phyloP scores from a whole-genome alignment of 2,329 filamentous ascomycete genomes.

The Pseudodiploospora longispora region DNA sequence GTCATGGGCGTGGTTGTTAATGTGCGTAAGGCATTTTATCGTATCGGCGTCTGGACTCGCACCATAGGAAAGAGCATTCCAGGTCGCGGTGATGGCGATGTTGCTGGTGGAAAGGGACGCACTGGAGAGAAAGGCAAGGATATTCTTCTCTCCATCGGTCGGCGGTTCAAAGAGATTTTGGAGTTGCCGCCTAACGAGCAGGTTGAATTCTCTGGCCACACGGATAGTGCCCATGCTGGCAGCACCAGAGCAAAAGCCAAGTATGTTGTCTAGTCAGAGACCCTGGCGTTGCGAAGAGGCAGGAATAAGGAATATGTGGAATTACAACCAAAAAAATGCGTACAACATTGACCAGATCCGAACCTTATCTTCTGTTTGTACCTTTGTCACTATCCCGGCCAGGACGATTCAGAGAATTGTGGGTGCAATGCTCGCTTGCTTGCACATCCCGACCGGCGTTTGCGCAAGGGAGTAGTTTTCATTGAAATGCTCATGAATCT shows the following conservation, averaged over 20 bases:
- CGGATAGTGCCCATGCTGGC: slow-evolving; percentile 83
- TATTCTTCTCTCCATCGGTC: slow-evolving; percentile 75
- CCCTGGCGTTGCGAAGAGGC: slow-evolving; percentile 1
- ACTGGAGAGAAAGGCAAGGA: slow-evolving; percentile 76
- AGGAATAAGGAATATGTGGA: slow-evolving; percentile 11
- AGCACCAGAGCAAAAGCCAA: slow-evolving; percentile 96
- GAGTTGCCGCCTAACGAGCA: slow-evolving; percentile 67
- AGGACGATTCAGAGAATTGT: no score
- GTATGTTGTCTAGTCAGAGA: slow-evolving; percentile 60
- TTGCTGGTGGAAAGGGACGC: slow-evolving; percentile 69
- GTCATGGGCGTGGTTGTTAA: slow-evolving; percentile 99
- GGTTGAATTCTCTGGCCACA: slow-evolving; percentile 95
- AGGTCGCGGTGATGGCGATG: slow-evolving; percentile 63
- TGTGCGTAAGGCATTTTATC: slow-evolving; percentile 96
- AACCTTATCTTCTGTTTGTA: not conserved
- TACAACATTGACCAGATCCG: slow-evolving; percentile 6
- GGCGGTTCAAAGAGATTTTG: slow-evolving; percentile 86
- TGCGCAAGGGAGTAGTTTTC: slow-evolving; percentile 5
- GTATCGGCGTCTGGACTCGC: slow-evolving; percentile 94
- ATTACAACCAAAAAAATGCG: slow-evolving; percentile 11
- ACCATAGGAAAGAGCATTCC: slow-evolving; percentile 81
- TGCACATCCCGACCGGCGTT: slow-evolving; percentile 5
- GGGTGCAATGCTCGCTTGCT: slow-evolving; percentile 1
- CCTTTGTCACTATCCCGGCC: not conserved
- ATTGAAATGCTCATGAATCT: slow-evolving; percentile 7